Conservation (phyloP, 192 early-diverging fungal species). For the Gonapodya sp. region DNA sequence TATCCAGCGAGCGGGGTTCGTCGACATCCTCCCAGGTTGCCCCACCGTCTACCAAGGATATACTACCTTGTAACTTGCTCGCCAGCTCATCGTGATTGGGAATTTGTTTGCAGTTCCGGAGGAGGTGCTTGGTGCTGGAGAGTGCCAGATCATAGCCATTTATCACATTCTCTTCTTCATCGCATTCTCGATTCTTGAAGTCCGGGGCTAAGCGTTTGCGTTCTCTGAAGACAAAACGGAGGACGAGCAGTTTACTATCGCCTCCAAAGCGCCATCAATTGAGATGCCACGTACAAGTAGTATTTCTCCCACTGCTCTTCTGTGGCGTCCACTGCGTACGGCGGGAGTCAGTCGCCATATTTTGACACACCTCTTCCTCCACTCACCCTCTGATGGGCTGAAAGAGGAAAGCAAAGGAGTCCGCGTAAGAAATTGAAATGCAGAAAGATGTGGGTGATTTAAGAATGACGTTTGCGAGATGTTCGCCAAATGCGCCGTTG, state of each 20-base stretch:
- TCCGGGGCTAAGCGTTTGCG: neutral
- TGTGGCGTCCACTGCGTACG: neutral
- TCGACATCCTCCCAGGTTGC: neutral
- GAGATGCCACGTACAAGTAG: neutral
- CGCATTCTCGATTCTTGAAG: neutral
- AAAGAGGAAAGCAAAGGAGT: too few species aligned
- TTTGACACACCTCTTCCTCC: neutral
- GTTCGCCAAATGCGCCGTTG: too few species aligned
- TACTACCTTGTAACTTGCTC: neutral
- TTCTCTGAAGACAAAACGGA: neutral
- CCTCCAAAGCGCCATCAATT: neutral
- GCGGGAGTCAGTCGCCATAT: neutral
- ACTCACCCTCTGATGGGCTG: neutral
- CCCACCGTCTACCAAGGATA: neutral
- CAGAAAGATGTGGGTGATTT: too few species aligned
- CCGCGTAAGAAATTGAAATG: too few species aligned
- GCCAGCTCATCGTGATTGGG: neutral
- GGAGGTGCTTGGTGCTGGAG: neutral
- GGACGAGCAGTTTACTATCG: neutral
- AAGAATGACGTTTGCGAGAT: too few species aligned
- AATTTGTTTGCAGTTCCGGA: neutral
- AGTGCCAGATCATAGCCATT: too few species aligned
- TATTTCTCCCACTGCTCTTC: constrained; percentile 1
- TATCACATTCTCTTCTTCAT: neutral
- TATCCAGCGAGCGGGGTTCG: neutral